Conservation (phyloP, 2,329 filamentous ascomycete species). For the Diaporthe longicolla region DNA sequence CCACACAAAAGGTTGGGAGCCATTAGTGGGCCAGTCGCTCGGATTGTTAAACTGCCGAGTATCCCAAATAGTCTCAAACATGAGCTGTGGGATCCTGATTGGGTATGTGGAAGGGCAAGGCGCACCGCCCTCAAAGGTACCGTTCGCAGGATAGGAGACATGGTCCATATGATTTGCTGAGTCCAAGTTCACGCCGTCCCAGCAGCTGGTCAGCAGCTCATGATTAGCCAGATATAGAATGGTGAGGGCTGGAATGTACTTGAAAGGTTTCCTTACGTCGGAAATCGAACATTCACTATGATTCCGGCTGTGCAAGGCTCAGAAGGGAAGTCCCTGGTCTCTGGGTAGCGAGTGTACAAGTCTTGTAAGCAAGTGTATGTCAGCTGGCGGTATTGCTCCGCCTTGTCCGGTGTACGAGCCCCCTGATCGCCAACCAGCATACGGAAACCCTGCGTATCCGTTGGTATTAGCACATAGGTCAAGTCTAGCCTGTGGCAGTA, state of each 20-base stretch:
- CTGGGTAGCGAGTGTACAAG: slow-evolving; percentile 56
- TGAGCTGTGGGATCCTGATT: slow-evolving; percentile 54
- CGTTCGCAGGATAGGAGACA: slow-evolving; percentile 48
- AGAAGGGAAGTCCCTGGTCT: slow-evolving; percentile 57
- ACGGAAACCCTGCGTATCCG: slow-evolving; percentile 53
- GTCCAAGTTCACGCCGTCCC: slow-evolving; percentile 51
- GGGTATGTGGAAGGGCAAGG: slow-evolving; percentile 50
- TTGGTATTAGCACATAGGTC: not conserved
- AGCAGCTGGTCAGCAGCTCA: slow-evolving; percentile 41
- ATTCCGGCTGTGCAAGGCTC: slow-evolving; percentile 58
- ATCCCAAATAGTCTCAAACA: slow-evolving; percentile 60
- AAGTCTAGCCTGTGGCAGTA: not conserved
- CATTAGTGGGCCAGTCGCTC: slow-evolving; percentile 53
- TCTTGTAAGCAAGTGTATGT: slow-evolving; percentile 59
- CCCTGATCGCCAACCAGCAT: slow-evolving; percentile 54
- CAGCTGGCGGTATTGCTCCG: slow-evolving; percentile 50
- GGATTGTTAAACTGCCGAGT: slow-evolving; percentile 53
- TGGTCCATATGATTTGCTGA: slow-evolving; percentile 50
- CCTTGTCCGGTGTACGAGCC: slow-evolving; percentile 48
- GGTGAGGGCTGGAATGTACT: too few relatives aligned
- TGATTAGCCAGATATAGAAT: not conserved
- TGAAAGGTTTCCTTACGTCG: slow-evolving; percentile 38
- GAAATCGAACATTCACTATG: slow-evolving; percentile 61
- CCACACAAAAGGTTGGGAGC: slow-evolving; percentile 52
- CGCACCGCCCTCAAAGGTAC: slow-evolving; percentile 39